Evolutionary conservation across 2,329 filamentous ascomycete genomes (phyloP).

Genomic region (Fusarium globosum): DNA sequence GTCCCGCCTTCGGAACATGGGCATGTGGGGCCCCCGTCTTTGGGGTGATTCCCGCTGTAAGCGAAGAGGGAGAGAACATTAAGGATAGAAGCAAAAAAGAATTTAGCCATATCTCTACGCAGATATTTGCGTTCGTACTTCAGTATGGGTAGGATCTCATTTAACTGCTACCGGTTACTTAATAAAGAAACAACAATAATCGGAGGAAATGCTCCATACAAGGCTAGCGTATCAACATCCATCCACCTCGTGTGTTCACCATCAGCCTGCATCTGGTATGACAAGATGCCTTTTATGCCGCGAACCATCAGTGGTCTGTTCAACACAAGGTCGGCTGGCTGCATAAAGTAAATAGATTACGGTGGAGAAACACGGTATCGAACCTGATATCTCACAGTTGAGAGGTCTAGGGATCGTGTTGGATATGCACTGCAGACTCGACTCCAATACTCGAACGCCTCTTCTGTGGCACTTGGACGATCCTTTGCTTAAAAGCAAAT

Average conservation of each 20-base stretch:
- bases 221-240: background rate
- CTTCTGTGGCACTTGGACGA: slow-evolving; percentile 4
- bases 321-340: slow-evolving; percentile 14
- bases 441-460: slow-evolving; percentile 3
- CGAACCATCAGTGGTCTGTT: background rate
- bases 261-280: slow-evolving; percentile 4
- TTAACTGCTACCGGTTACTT: background rate
- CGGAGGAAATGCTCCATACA: background rate
- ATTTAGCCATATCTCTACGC: background rate
- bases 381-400: background rate
- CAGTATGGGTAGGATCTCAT: background rate
- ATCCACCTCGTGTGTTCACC: background rate
- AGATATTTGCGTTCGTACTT: background rate
- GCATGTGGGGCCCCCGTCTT: slow-evolving; percentile 25
- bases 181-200: background rate
- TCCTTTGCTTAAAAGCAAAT: background rate
- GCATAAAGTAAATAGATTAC: slow-evolving; percentile 17
- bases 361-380: background rate
- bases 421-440: background rate
- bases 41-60: slow-evolving; percentile 16
- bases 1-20: slow-evolving; percentile 21
- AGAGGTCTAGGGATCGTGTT: background rate
- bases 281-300: slow-evolving; percentile 6
- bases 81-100: background rate
- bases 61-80: slow-evolving; percentile 1